Base-by-base conservation (phyloP, 176 grass and related monocot species). In the Poa annua region DNA sequence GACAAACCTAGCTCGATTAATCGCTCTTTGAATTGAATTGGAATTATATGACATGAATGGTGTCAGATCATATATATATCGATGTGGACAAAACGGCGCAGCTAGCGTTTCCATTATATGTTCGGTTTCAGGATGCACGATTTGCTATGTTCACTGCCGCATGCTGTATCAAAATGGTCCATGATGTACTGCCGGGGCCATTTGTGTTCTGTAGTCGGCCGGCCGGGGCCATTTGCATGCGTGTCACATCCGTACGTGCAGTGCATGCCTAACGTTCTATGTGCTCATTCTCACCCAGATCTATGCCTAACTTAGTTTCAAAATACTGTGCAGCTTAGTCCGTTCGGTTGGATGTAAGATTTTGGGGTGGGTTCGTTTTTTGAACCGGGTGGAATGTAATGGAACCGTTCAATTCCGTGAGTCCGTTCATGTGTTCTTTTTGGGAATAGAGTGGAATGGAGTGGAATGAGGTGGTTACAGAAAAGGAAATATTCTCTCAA, bases 191-290 rank as follows among this genome's bases (percentile, higher is more conserved):
- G 53, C 29, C 29, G 29, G 29, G 29, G 29, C 29, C 29, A 29
- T 29, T 29, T 29, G 29, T 29, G 29, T 44, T 44, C 17, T 63
- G 60, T 63, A 63, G 60, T 32, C 12, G 60, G 60, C 60, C 24
- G 25, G 60, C 60, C 24, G 25, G 60, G 57, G 13, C 59, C 59
- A 62, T 62, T 29, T 10, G 39, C 59, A 62, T 14, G 59, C 24
- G 17, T 20, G 21, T 59, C 20, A 9, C 62, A 34, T 34, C 62
- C 32, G 42, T 47, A 72, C 7, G 13, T 48, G 69, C 42, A 48
- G 42, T 26, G 42, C 42, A 17, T 48, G 69, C 69, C 69, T 72
- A 72, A 72, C 69, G 42, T 72, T 26, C 22, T 26, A 48, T 26
- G 42, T 72, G 41, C 42, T 15, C 13, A 20, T 12, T 69, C 66